Conservation (phyloP, 768 basidiomycete genomes). For the Cubamyces sp. region DNA sequence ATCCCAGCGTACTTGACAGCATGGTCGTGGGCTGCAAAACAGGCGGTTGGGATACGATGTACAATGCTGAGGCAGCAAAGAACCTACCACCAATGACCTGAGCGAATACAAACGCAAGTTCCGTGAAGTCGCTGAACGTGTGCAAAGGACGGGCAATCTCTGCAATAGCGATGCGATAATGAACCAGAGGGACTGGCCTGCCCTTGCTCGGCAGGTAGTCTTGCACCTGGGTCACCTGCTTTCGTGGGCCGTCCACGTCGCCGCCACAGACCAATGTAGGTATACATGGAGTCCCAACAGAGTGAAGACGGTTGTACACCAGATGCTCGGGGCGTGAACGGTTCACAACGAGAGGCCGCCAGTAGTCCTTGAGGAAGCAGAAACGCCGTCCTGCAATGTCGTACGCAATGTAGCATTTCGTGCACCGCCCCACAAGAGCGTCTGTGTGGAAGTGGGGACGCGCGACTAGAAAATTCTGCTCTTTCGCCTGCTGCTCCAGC, state of each 20-base stretch:
- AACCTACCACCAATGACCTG: too few species aligned
- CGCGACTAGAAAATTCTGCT: constrained; percentile 15
- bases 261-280: constrained; percentile 18
- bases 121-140: too few species aligned
- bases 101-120: too few species aligned
- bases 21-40: too few species aligned
- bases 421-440: constrained; percentile 9
- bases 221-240: not conserved
- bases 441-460: not conserved
- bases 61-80: too few species aligned
- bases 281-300: not conserved
- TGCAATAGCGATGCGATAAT: constrained; percentile 9
- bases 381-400: not conserved
- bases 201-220: not conserved
- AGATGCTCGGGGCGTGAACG: constrained; percentile 11
- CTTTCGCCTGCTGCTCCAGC: not conserved
- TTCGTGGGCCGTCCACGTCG: constrained; percentile 8
- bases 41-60: too few species aligned
- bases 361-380: constrained; percentile 22
- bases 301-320: constrained; percentile 2
- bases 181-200: constrained; percentile 4
- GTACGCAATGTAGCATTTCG: constrained; percentile 14
- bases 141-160: too few species aligned
- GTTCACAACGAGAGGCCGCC: constrained; percentile 8
- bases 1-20: not conserved